These are phyloP conservation scores for Solanum megistacrolobum DNA, from an alignment of 257 asterid species.

Conservation along the genomic window DNA sequence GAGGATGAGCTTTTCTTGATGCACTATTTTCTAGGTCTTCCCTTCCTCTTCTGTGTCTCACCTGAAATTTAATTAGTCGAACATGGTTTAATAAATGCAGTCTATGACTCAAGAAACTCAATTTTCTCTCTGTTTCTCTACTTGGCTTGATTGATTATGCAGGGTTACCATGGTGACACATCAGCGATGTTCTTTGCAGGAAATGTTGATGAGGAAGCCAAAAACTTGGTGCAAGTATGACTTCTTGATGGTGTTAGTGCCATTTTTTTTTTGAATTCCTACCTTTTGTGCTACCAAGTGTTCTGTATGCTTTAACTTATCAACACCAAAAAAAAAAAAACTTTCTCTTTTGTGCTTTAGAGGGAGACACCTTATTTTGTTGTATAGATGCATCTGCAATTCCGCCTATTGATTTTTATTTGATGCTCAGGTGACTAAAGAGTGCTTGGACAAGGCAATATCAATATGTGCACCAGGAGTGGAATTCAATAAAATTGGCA, in stretches of 20 bases:
- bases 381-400: background rate
- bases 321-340: background rate
- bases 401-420: background rate
- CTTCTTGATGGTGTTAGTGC: slow-evolving; percentile 13
- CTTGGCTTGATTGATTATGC: slow-evolving; percentile 9
- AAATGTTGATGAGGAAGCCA: slow-evolving; percentile 70
- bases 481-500: slow-evolving; percentile 75
- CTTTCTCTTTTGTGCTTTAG: background rate
- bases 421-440: slow-evolving; percentile 62
- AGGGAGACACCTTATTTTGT: background rate
- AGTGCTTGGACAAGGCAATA: slow-evolving; percentile 76
- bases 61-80: background rate
- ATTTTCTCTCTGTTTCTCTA: slow-evolving; percentile 4
- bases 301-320: background rate
- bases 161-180: slow-evolving; percentile 99
- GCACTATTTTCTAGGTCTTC: background rate
- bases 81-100: background rate
- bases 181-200: slow-evolving; percentile 91
- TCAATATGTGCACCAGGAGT: slow-evolving; percentile 89
- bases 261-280: background rate
- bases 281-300: background rate
- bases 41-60: background rate
- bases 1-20: background rate
- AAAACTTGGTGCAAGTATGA: slow-evolving; percentile 74
- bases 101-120: background rate